Evolutionary conservation across 306 rosid species (phyloP).

Genomic region (Rosa persica): DNA sequence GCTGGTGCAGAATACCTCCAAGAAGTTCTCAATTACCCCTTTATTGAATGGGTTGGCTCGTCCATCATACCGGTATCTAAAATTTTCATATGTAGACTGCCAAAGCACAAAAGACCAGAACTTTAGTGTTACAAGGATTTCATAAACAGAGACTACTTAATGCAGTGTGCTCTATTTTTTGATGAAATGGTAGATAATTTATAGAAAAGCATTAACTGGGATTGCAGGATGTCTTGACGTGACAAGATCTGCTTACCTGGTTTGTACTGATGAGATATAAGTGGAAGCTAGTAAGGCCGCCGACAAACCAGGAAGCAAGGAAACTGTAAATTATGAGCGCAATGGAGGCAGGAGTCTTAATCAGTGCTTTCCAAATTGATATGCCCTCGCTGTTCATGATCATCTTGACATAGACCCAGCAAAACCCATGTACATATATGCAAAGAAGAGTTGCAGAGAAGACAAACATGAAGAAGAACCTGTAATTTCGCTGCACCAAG

Average conservation of each 20-base stretch:
- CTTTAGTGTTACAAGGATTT: not conserved
- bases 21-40: constrained; percentile 51
- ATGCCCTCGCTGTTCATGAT: constrained; percentile 47
- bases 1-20: constrained; percentile 51
- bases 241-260: constrained; percentile 46
- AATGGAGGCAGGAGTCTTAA: constrained; percentile 67
- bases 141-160: not conserved
- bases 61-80: constrained; percentile 60
- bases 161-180: not conserved
- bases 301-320: constrained; percentile 67
- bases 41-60: constrained; percentile 53
- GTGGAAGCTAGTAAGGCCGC: constrained; percentile 66
- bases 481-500: constrained; percentile 62
- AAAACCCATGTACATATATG: constrained; percentile 62
- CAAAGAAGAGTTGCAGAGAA: constrained; percentile 61
- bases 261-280: constrained; percentile 73
- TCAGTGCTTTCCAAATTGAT: constrained; percentile 68
- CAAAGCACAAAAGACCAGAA: constrained; percentile 7
- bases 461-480: constrained; percentile 71
- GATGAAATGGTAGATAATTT: not conserved
- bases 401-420: constrained; percentile 69
- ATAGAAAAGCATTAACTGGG: not conserved
- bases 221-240: not conserved
- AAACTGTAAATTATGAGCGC: constrained; percentile 54
- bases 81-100: constrained; percentile 82